Evolutionary conservation across 371 early-diverging fungal genomes (phyloP), one percentile per base, ranked within the genome.

Genomic region (Gilbertella persicaria): DNA sequence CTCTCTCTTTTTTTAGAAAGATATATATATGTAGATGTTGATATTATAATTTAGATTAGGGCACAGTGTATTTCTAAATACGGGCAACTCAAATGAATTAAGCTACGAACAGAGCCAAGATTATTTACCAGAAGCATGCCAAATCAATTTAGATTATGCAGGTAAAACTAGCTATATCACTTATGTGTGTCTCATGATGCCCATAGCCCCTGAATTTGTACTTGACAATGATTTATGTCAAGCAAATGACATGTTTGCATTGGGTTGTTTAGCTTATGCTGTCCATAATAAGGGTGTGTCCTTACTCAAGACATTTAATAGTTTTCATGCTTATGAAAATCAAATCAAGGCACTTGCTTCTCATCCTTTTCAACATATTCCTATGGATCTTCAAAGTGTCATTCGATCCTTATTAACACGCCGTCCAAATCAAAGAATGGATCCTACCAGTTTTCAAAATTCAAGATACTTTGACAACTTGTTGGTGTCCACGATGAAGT

Each of bases 251-350:
- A 80, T 90, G 71, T 94, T 91, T 64, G 78, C 92, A 4, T 73
- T 94, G 9, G 95, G 90, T 0, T 94, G 93, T 59, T 56, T 94
- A 20, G 88, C 89, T 1, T 87, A 83, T 47, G 77, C 93, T 3
- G 75, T 89, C 3, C 85, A 90, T 65, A 86, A 85, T 70, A 74
- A 85, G 26, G 93, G 93, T 4, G 53, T 54, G 7, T 77, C 93
- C 1, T 67, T 90, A 24, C 36, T 94, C 26, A 73, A 78, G 19
- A 80, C 86, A 9, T 78, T 76, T 25, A 83, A 85, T 58, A 90
- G 88, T 50, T 43, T 82, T 21, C 83, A 83, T n/a, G 80, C 84
- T 1, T 91, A 88, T 59, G 79, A 83, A 29, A 66, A 80, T 4
- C 74, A 79, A 44, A 62, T 89, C n/a, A 77, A 76, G 25, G 55